A percentile compares a stretch with the other conserved stretches of the same genome.
These are phyloP conservation scores for Boletus rex-veris DNA, from an alignment of 768 basidiomycete species.

Conservation along the genomic window DNA sequence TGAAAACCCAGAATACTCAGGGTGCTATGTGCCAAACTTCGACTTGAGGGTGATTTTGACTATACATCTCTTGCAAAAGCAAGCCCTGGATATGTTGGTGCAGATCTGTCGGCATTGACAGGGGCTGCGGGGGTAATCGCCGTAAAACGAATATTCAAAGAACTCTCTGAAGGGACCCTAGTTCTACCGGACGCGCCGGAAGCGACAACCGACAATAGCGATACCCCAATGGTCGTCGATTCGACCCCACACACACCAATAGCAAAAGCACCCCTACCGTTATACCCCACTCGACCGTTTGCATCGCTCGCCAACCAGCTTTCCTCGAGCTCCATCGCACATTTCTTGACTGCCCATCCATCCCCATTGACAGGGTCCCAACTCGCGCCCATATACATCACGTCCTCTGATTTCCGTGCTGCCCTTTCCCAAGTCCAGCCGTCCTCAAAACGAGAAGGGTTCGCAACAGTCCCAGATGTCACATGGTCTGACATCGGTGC, in stretches of 20 bases:
- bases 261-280: conserved; percentile 11
- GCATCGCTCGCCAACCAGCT: conserved; percentile 38
- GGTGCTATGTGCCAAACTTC: conserved; percentile 79
- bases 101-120: conserved; percentile 86
- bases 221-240: conserved; percentile 40
- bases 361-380: conserved; percentile 72
- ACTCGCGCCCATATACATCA: conserved; percentile 80
- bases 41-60: conserved; percentile 85
- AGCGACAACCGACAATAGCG: conserved; percentile 15
- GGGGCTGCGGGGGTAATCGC: conserved; percentile 95
- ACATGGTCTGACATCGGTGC: conserved; percentile 96
- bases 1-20: conserved; percentile 65
- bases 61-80: conserved; percentile 82
- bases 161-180: conserved; percentile 64
- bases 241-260: conserved; percentile 15
- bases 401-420: conserved; percentile 68
- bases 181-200: conserved; percentile 44
- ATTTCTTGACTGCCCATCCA: conserved; percentile 88
- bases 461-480: conserved; percentile 94
- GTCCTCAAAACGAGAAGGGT: conserved; percentile 96
- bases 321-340: conserved; percentile 70
- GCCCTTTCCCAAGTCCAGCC: conserved; percentile 92
- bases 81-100: conserved; percentile 97
- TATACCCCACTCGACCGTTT: conserved; percentile 31
- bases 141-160: conserved; percentile 91